Evolutionary conservation across 441 rosid genomes (phyloP).

Genomic region (Gossypium gossypioides): DNA sequence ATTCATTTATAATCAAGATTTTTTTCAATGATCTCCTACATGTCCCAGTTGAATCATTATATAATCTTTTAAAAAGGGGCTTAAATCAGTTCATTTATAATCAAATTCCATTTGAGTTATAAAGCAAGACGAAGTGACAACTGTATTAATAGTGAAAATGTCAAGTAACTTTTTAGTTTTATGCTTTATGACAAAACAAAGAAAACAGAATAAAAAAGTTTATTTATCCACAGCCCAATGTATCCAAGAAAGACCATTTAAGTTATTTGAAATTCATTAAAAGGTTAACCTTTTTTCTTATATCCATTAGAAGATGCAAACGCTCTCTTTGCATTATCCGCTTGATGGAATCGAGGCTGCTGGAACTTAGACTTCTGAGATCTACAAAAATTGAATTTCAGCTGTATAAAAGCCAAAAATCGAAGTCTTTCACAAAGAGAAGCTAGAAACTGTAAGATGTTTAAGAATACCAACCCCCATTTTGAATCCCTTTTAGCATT

Average conservation of each 20-base stretch:
- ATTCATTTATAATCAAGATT: not conserved
- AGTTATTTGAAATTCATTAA: not conserved
- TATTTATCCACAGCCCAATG: not conserved
- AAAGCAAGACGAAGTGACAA: not conserved
- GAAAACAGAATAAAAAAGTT: not conserved
- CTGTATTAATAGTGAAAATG: not conserved
- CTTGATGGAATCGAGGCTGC: slow-evolving; percentile 40
- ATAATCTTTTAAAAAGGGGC: not conserved
- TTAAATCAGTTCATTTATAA: not conserved
- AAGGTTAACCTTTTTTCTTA: slow-evolving; percentile 46
- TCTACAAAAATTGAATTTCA: slow-evolving; percentile 29
- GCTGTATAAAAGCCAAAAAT: slow-evolving; percentile 7
- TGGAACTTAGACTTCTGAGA: slow-evolving; percentile 47
- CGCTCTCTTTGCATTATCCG: slow-evolving; percentile 36
- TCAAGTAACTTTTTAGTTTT: not conserved
- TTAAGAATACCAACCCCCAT: slow-evolving; percentile 35
- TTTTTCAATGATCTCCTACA: not conserved
- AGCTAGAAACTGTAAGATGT: slow-evolving; percentile 3
- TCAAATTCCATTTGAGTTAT: not conserved
- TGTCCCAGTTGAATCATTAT: not conserved
- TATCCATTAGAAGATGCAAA: slow-evolving; percentile 30
- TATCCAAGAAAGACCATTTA: not conserved
- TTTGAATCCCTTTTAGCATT: slow-evolving; percentile 27
- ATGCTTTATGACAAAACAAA: not conserved
- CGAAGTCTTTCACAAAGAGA: slow-evolving; percentile 3